Evolutionary conservation across 257 asterid species (phyloP), one percentile per base, ranked within the genome.

Genomic region (Marsdenia floribunda): DNA sequence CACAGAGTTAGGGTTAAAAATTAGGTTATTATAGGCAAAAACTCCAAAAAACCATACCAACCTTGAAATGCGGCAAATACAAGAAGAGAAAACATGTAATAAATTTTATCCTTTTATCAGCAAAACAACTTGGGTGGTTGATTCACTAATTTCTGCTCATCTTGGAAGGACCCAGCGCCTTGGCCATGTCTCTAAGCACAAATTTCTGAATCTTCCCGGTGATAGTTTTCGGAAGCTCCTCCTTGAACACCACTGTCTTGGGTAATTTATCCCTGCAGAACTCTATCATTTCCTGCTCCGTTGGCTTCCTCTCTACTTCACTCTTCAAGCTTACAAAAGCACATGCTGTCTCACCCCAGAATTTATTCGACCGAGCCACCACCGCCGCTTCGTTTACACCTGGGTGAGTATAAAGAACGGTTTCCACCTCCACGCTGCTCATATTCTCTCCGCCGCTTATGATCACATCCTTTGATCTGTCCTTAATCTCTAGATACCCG

Each of bases 271-370:
- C 46, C 40, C 64, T 54, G 69, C 85, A 81, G 40, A 74, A 78
- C 61, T 78, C 76, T 12, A 73, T 70, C 0, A 81, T 29, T 0
- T 81, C 85, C 16, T 75, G 66, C 78, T 78, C 82, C 9, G 70
- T 22, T 29, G 82, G 80, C 22, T 59, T 82, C 26, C 47, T 14
- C 9, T 35, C 10, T 3, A 13, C n/a, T 0, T 22, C 77, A 7
- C 47, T 64, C 68, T 74, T 81, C 47, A 81, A 70, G 35, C 82
- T 77, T 52, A 81, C 75, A 33, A 77, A 81, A 37, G 85, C 85
- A 74, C 85, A 74, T 21, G 85, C 80, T 13, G 80, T 74, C 57
- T 81, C 85, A 6, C 82, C 82, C 85, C 85, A 81, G 26, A 78
- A 78, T 9, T 71, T 49, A 63, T 81, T 78, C 16, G 85, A 82